Conservation (phyloP, 163 green algal species). For the Volvox carteri region DNA sequence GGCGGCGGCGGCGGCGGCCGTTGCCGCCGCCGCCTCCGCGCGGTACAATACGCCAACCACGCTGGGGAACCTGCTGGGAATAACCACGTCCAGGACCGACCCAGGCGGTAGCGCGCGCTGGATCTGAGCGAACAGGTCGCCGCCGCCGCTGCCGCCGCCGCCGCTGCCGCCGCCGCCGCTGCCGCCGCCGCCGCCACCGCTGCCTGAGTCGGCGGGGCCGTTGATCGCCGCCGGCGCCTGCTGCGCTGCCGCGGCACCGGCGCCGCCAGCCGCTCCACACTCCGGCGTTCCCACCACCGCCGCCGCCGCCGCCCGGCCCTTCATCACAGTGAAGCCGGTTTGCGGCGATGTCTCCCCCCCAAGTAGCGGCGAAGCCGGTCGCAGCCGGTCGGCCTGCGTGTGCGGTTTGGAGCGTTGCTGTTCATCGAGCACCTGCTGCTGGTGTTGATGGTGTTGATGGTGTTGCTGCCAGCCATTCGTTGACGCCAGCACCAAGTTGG, state of each 20-base stretch:
- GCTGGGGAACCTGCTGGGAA: not conserved
- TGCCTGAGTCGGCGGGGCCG: not conserved
- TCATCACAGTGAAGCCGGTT: too few species aligned
- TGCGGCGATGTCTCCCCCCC: too few species aligned
- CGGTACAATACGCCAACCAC: constrained; percentile 31
- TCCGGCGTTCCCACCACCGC: not conserved
- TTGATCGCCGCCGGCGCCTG: not conserved
- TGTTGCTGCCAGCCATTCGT: not conserved
- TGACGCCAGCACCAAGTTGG: too few species aligned
- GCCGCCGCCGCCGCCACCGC: not conserved
- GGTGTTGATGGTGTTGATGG: not conserved
- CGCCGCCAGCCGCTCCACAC: not conserved
- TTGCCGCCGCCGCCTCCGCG: not conserved
- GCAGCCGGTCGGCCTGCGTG: too few species aligned
- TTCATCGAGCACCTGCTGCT: too few species aligned
- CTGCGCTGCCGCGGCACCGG: not conserved
- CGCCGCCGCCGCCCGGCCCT: too few species aligned
- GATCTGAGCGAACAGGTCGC: constrained; percentile 1
- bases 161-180: not conserved
- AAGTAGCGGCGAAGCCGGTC: too few species aligned
- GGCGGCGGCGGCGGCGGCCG: not conserved
- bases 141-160: not conserved
- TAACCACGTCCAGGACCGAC: not conserved
- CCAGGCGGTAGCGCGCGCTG: not conserved
- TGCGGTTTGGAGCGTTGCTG: too few species aligned